Evolutionary conservation across 352 stramenopile species (phyloP).

Genomic region (Phytophthora chlamydospora): DNA sequence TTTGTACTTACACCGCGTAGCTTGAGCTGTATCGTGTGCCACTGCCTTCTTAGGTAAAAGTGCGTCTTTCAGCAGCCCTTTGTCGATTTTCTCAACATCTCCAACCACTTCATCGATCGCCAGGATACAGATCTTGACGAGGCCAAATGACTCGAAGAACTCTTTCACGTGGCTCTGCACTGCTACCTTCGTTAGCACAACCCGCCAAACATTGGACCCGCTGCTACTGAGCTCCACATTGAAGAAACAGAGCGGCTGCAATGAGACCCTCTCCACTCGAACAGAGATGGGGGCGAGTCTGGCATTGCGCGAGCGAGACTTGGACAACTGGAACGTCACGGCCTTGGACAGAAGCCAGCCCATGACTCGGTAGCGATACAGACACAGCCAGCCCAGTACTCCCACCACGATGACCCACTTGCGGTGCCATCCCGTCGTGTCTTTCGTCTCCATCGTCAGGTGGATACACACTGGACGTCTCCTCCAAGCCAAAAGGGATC

Average conservation of each 20-base stretch:
- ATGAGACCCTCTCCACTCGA: constrained; percentile 50
- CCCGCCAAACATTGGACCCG: constrained; percentile 36
- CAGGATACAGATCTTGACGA: constrained; percentile 74
- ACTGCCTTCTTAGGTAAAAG: constrained; percentile 21
- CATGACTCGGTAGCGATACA: constrained; percentile 64
- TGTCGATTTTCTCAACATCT: constrained; percentile 45
- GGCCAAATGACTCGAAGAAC: constrained; percentile 78
- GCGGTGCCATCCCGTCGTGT: constrained; percentile 51
- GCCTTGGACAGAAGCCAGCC: constrained; percentile 54
- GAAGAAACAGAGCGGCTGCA: constrained; percentile 51
- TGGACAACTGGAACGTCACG: constrained; percentile 44
- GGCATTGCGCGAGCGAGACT: constrained; percentile 13
- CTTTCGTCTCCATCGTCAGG: constrained; percentile 23
- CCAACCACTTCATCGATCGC: constrained; percentile 52
- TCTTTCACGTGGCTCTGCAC: constrained; percentile 57
- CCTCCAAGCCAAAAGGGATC: not conserved
- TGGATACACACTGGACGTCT: constrained; percentile 14
- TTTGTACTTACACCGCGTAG: constrained; percentile 14
- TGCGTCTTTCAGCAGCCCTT: constrained; percentile 36
- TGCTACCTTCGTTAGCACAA: constrained; percentile 55
- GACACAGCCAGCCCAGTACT: constrained; percentile 50
- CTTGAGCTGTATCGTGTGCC: constrained; percentile 2
- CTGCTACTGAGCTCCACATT: constrained; percentile 48
- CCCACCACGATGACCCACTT: constrained; percentile 63
- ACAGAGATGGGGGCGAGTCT: constrained; percentile 32